Conservation (phyloP, 768 basidiomycete genomes). For the Tulasnella sp. region DNA sequence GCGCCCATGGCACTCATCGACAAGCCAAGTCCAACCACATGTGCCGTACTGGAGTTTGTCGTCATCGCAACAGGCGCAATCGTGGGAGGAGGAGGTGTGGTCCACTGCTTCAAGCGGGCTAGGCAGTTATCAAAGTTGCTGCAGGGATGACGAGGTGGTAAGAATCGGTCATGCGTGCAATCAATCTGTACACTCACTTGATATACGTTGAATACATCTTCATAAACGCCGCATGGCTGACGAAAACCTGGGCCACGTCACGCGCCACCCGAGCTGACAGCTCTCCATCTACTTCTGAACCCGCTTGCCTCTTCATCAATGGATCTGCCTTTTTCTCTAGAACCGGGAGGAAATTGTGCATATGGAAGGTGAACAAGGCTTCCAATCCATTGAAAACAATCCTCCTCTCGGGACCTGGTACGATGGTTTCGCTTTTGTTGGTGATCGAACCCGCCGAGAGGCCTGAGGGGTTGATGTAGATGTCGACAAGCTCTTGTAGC, state of each 20-base stretch:
- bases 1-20: conserved; percentile 34
- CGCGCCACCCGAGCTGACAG: conserved; percentile 64
- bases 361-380: conserved; percentile 82
- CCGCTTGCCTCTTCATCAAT: conserved; percentile 42
- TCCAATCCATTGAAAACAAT: conserved; percentile 89
- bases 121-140: conserved; percentile 94
- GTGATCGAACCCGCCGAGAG: conserved; percentile 51
- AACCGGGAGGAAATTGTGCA: conserved; percentile 83
- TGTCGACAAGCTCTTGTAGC: conserved; percentile 86
- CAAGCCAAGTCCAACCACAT: conserved; percentile 51
- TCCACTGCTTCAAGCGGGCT: conserved; percentile 80
- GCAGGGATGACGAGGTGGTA: conserved; percentile 10
- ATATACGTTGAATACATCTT: conserved; percentile 98
- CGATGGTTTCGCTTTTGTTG: conserved; percentile 60
- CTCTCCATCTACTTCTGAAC: conserved; percentile 58
- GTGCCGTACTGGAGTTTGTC: conserved; percentile 45
- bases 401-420: conserved; percentile 77
- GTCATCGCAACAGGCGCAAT: conserved; percentile 32
- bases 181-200: conserved; percentile 47
- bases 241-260: conserved; percentile 77
- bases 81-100: conserved; percentile 28
- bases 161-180: conserved; percentile 11
- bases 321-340: conserved; percentile 68
- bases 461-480: conserved; percentile 82
- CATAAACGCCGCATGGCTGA: conserved; percentile 95